Percentiles rank a stretch among this genome's conserved stretches.
These are phyloP conservation scores for Macaranga tanarius DNA, from an alignment of 441 rosid species.

Conservation along the genomic window DNA sequence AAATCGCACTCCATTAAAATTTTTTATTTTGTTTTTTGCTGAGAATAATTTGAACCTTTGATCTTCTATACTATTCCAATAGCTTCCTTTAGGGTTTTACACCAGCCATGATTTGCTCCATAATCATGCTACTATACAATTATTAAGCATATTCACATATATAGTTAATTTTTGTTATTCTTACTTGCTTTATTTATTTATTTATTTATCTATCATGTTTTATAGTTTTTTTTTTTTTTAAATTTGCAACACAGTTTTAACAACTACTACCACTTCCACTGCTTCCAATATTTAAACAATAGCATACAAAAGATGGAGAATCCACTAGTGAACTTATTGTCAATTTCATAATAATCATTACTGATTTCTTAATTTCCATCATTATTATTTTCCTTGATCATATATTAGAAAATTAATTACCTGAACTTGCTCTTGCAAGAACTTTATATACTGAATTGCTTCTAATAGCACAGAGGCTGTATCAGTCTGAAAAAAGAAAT, in stretches of 20 bases:
- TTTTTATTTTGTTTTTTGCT: too few species aligned
- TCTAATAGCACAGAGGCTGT: constrained; percentile 85
- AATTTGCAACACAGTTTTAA: background rate
- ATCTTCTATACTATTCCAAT: too few species aligned
- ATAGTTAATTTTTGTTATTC: background rate
- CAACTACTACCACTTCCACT: constrained; percentile 17
- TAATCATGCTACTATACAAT: too few species aligned
- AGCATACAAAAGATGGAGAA: background rate
- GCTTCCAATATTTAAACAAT: constrained; percentile 4
- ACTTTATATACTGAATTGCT: constrained; percentile 74
- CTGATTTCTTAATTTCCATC: too few species aligned
- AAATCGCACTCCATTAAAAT: too few species aligned
- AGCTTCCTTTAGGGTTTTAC: too few species aligned
- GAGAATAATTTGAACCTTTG: too few species aligned
- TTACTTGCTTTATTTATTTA: background rate
- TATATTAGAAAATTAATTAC: constrained; percentile 36
- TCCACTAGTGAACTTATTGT: constrained; percentile 4
- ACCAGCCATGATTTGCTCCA: too few species aligned
- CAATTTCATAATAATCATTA: background rate
- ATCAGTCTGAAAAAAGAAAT: constrained; percentile 56
- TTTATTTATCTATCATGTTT: background rate
- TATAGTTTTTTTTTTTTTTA: constrained; percentile 12
- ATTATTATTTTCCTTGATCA: background rate
- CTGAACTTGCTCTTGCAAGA: constrained; percentile 81
- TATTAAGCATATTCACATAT: background rate